Base-by-base conservation (phyloP, 78 protist species). In the Parvularia atlantis region DNA sequence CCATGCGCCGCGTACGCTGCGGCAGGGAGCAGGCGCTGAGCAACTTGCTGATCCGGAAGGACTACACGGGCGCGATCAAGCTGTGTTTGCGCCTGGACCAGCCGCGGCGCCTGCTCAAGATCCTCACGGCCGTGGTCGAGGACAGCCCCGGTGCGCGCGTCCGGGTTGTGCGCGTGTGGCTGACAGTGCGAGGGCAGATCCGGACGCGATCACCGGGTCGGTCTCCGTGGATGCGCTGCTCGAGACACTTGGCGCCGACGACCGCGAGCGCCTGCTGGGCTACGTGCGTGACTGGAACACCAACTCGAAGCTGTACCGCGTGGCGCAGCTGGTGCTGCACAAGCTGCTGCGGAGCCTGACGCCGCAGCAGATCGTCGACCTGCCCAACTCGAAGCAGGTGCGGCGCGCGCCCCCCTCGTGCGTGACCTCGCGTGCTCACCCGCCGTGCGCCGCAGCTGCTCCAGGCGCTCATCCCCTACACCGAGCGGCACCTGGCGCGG, bases 201-300 rank as follows among this genome's bases (percentile, higher is more conserved):
- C 7, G 56, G 1, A 19, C 24, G 10, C 28, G 10, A 56, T 24
- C 14, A 30, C 36, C 39, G 36, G 30, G 61, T 28, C 61, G 61
- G 16, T 4, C 11, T 14, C 67, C 16, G 40, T 40, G 13, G 67
- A 36, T 26, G 19, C 53, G 4, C 46, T 41, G 4, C 9, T 41
- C 46, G 19, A 37, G 36, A 2, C 16, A 17, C 22, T 13, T 2
- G 31, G 31, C 10, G 62, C 7, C 40, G 33, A 37, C 44, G 85
- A 87, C 53, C 40, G 77, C 2, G 48, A 62, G 19, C 56, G 48
- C 59, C 61, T 75, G 67, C 50, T 91, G 54, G 66, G 68, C 41
- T 87, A 44, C 63, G 50, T 82, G 22, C 68, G 86, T 28, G 95
- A 91, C 54, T 91, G 95, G 95, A 91, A 91, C 73, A 91, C 95